These are phyloP conservation scores for Hysterium pulicare DNA, from an alignment of 2,329 filamentous ascomycete genomes.

Conservation along the genomic window DNA sequence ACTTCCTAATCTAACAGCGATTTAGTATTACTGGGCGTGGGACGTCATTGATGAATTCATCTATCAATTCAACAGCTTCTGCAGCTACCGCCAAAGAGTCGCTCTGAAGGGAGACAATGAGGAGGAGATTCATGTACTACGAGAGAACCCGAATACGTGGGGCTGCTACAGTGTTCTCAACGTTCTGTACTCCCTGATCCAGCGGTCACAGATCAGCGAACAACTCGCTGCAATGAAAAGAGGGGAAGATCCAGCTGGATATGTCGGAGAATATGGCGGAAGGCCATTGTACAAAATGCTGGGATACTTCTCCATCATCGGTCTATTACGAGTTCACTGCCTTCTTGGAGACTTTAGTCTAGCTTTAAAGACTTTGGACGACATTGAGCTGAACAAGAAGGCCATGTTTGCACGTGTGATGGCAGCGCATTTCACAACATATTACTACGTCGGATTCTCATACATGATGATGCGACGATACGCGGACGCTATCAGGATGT, in stretches of 20 bases:
- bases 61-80: constrained; percentile 99
- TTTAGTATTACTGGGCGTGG: constrained; percentile 98
- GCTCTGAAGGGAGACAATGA: constrained; percentile 80
- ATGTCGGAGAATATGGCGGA: constrained; percentile 92
- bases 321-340: constrained; percentile 91
- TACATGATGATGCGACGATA: constrained; percentile 99
- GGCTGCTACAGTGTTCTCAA: constrained; percentile 99
- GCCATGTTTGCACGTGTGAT: constrained; percentile 99
- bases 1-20: too few relatives aligned
- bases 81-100: constrained; percentile 88
- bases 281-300: constrained; percentile 97
- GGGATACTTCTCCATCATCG: constrained; percentile 99
- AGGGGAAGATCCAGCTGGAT: constrained; percentile 80
- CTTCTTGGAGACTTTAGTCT: constrained; percentile 96
- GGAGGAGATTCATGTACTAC: constrained; percentile 86
- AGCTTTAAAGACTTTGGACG: constrained; percentile 96
- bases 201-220: constrained; percentile 96
- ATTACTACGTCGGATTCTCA: constrained; percentile 99
- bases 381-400: constrained; percentile 99
- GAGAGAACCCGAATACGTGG: constrained; percentile 98
- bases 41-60: constrained; percentile 99
- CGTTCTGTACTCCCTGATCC: constrained; percentile 97
- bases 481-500: constrained; percentile 98
- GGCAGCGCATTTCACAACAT: constrained; percentile 99
- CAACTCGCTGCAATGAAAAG: constrained; percentile 93